Base-by-base conservation (phyloP, 2,329 filamentous ascomycete species). In the Fusarium solani-melongenae region DNA sequence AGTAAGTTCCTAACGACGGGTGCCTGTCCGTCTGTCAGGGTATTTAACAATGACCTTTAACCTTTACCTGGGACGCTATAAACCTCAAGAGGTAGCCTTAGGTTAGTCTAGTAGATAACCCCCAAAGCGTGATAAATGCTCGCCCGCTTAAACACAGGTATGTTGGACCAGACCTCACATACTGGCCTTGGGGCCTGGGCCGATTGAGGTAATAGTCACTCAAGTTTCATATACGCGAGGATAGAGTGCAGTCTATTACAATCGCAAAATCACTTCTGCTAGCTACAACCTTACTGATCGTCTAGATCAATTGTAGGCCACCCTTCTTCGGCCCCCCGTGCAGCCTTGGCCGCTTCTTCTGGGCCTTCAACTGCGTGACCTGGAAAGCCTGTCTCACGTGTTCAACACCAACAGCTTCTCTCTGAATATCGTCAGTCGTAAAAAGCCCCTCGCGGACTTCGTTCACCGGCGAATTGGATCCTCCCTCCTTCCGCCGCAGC, bases 311-410 rank as follows among this genome's bases (percentile, higher is more conserved):
- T 11, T 46, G 29, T 1, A 73, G 14, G 2, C 24, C 22, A 11
- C 12, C 51, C 2, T 7, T 15, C 1, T 36, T 39, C 2, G 12
- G 1, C 5, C 27, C 10, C 1, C 22, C 31, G 14, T 58, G 34
- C n/a, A 74, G 9, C 36, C 53, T 69, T 1, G 61, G 39, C 3
- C 44, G 22, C 1, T 34, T 49, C 24, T 22, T 33, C 46, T 57
- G 64, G 1, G 71, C 56, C 14, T 31, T 58, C 15, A 8, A 17
- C 22, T 73, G 71, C 2, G 71, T 73, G 11, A 24, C 20, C n/a
- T 53, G 36, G 22, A 71, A 69, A 1, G 71, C 71, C n/a, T 53
- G 53, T 1, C 57, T 44, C 8, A 73, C 14, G 29, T 74, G 64
- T 1, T 27, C 10, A 14, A 39, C 38, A 46, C 55, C 12, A 24